Base-by-base conservation (phyloP, 768 basidiomycete species). In the Tricholomella constricta region DNA sequence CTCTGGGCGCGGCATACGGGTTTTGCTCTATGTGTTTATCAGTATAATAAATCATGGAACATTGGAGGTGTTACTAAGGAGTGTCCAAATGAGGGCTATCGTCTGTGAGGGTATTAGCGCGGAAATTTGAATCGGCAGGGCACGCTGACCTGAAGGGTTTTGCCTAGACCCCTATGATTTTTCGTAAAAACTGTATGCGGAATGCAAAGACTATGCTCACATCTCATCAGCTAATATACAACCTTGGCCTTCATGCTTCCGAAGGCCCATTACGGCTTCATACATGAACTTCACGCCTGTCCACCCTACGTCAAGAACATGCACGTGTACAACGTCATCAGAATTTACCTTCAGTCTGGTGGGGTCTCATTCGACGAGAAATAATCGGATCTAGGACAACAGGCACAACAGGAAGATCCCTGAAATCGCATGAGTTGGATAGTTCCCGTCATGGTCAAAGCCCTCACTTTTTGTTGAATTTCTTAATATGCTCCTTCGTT, bases 151-250 rank as follows among this genome's bases (percentile, higher is more conserved):
- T 92, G 91, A 7, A 94, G 71, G 1, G 94, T 97, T 75, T 99
- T 99, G n/a, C 97, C 97, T 45, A 99, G 82, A 45, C 96, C 96
- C 95, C 95, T 76, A 17, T 31, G 54, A 29, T 44, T 49, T 32
- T 52, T 54, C 40, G 43, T 61, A 17, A 65, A 52, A 25, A 48
- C 20, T 14, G 1, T 22, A 10, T 11, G 2, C 35, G 17, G 25
- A 37, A 35, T 27, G 47, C 23, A 29, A 43, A 15, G n/a, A 41
- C 6, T 48, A 50, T 43, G 48, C 52, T 29, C 56, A 92, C 94
- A 97, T 96, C 63, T 98, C 97, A 69, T 99, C 97, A 2, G 96
- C 97, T 29, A 99, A 80, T 58, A 99, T 97, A 61, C 93, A 95
- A 1, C 96, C 96, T 64, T 91, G 84, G 1, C 93, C 90, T 68